phyloP scores from a whole-genome alignment of 441 rosid genomes.

The Theobroma grandiflorum region DNA sequence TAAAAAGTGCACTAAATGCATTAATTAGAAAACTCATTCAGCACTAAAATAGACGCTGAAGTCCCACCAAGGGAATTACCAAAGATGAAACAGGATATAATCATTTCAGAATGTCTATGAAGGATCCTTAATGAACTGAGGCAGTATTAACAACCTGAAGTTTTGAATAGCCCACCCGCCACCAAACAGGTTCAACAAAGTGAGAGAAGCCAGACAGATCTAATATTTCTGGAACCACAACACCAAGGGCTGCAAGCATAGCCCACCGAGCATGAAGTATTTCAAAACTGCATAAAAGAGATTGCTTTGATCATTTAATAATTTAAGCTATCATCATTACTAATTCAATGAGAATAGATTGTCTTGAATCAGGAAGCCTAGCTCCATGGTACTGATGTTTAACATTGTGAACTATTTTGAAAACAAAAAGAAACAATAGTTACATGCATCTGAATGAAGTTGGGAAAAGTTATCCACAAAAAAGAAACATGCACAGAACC shows the following conservation, averaged over 20 bases:
- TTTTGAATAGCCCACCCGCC: slow-evolving; percentile 95
- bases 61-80: slow-evolving; percentile 15
- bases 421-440: neutral
- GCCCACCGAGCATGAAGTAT: slow-evolving; percentile 98
- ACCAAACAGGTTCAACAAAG: slow-evolving; percentile 90
- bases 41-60: slow-evolving; percentile 9
- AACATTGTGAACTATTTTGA: neutral
- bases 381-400: neutral
- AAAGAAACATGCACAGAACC: neutral
- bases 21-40: neutral
- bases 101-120: neutral
- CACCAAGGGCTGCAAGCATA: slow-evolving; percentile 94
- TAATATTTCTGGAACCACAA: slow-evolving; percentile 80
- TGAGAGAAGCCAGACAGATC: slow-evolving; percentile 73
- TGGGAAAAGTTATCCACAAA: neutral
- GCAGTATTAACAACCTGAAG: slow-evolving; percentile 59
- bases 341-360: neutral
- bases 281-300: slow-evolving; percentile 69
- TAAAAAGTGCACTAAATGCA: neutral
- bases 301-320: slow-evolving; percentile 2
- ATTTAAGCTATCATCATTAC: neutral
- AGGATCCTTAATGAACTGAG: slow-evolving; percentile 18
- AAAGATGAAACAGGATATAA: slow-evolving; percentile 7
- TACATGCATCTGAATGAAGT: neutral
- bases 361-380: slow-evolving; percentile 8